phyloP scores from a whole-genome alignment of 352 stramenopile genomes.

The Chrysophaeum taylorii region DNA sequence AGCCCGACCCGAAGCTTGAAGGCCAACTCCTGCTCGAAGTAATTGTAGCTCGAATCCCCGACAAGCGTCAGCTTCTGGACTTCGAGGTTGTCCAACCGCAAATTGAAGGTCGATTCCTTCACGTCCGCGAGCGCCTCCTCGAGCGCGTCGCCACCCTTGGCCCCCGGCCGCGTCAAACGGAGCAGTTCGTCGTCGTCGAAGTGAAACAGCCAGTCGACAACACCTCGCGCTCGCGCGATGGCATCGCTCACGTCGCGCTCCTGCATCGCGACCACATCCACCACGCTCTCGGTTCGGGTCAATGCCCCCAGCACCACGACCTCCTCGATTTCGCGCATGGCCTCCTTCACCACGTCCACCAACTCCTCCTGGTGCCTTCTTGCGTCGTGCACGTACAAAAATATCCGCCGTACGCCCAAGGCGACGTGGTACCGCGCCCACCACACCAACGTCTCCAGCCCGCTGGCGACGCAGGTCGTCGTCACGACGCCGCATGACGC shows the following conservation, averaged over 20 bases:
- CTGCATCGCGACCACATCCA: neutral
- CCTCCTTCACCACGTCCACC: neutral
- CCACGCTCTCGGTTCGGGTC: neutral
- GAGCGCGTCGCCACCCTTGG: neutral
- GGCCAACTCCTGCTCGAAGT: neutral
- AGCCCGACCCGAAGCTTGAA: constrained; percentile 1
- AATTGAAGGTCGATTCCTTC: neutral
- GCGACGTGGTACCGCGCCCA: constrained; percentile 1
- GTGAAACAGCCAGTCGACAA: constrained; percentile 6
- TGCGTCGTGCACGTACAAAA: constrained; percentile 4
- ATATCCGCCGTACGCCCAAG: neutral
- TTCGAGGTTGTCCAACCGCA: constrained; percentile 3
- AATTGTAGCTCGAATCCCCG: neutral
- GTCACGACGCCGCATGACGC: neutral
- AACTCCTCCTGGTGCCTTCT: neutral
- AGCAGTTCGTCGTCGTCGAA: constrained; percentile 12
- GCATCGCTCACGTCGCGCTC: neutral
- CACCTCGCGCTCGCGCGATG: neutral
- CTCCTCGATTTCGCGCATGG: neutral
- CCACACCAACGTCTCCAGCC: neutral
- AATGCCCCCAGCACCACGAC: neutral
- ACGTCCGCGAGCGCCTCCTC: neutral
- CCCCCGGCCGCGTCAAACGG: neutral
- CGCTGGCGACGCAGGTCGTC: neutral
- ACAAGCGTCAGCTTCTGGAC: neutral